A percentile compares a stretch with the other conserved stretches of the same genome.
Conservation (phyloP, 768 basidiomycete species). For the Boletus rubroflammeus region DNA sequence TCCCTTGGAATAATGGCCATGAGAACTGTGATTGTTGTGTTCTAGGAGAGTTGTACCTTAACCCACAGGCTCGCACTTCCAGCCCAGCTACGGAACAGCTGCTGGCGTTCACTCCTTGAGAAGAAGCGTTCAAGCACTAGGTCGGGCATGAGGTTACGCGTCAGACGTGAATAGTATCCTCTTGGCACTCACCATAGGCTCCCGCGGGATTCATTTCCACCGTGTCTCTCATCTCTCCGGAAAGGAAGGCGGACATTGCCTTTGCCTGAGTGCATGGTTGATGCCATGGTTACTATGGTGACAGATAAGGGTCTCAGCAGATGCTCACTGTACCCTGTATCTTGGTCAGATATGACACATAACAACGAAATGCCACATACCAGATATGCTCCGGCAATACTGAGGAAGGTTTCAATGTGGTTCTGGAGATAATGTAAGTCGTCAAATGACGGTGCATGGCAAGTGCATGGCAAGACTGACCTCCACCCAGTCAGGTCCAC, state of each 20-base stretch:
- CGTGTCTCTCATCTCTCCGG: conserved; percentile 94
- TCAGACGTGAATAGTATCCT: neutral
- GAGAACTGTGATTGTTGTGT: neutral
- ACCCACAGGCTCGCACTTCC: conserved; percentile 94
- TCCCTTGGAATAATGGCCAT: conserved; percentile 44
- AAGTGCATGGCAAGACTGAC: conserved; percentile 36
- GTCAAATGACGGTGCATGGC: neutral
- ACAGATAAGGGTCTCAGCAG: neutral
- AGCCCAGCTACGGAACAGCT: conserved; percentile 91
- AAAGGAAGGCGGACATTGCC: conserved; percentile 92
- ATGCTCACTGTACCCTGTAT: conserved; percentile 67
- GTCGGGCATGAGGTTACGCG: neutral
- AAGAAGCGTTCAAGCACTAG: conserved; percentile 85
- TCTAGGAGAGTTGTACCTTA: conserved; percentile 51
- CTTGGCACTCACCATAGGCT: conserved; percentile 53
- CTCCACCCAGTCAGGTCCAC: conserved; percentile 90
- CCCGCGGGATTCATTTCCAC: conserved; percentile 82
- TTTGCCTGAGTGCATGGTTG: conserved; percentile 60
- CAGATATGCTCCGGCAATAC: conserved; percentile 83
- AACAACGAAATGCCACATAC: conserved; percentile 38
- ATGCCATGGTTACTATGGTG: neutral
- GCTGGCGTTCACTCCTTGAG: conserved; percentile 82
- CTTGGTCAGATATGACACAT: neutral
- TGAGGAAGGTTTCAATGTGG: conserved; percentile 81
- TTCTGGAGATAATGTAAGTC: conserved; percentile 40